Evolutionary conservation across 1,284 basidiomycete species (phyloP), one percentile per base, ranked within the genome.

Genomic region (Moesziomyces antarcticus): DNA sequence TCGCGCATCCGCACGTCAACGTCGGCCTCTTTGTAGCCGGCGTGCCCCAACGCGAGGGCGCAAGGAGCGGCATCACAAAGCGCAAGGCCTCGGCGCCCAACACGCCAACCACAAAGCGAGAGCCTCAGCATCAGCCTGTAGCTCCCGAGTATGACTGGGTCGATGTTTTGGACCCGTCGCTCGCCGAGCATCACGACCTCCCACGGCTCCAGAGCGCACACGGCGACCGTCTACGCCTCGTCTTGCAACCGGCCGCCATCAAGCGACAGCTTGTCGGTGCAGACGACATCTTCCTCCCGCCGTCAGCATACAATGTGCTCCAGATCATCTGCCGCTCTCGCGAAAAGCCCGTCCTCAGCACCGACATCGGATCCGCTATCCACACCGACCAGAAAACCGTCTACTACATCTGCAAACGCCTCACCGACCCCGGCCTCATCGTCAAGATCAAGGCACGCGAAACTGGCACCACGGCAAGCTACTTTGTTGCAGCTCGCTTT

Each of bases 371-470:
- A 41, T 88, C 89, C 72, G 87, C 88, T 73, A 90, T 92, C n/a
- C 89, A 89, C 47, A 93, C 94, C 78, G 93, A 94, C 80, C 92
- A 93, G 79, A 94, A 94, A 84, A 91, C 92, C 1, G 92, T 92
- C 74, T 93, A 93, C 81, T 94, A 80, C 61, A 60, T 80, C 0
- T 75, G 73, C 59, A 78, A 80, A 47, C 58, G 63, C 21, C 75
- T 79, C 44, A 56, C 72, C 52, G 63, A 80, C 20, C 58, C 51
- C 33, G 51, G 54, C 21, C 67, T 70, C 24, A 52, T 69, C 56
- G 65, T 44, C 53, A 77, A 78, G 50, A 60, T 81, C 66, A 57
- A 70, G 7, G 77, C 77, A 33, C 73, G 59, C n/a, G 77, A 81
- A 48, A 76, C 73, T 24, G 76, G 76, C n/a, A 73, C 75, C 11